Evolutionary conservation across 495 filamentous ascomycete species (phyloP).

Genomic region (Aspergillus biplanus): DNA sequence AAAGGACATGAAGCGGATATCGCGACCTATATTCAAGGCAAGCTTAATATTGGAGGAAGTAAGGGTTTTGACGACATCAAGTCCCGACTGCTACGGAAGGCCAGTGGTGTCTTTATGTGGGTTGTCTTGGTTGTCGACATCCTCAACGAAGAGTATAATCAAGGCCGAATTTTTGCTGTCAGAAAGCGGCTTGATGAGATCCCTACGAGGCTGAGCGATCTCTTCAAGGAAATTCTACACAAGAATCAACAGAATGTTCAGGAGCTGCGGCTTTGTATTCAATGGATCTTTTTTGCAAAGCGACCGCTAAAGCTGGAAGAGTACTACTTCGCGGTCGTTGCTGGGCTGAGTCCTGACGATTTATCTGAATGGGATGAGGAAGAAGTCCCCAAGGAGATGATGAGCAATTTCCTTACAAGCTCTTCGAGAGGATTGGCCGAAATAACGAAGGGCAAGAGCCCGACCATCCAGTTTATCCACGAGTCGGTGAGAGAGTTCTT

Average conservation of each 20-base stretch:
- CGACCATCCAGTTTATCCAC: constrained; percentile 51
- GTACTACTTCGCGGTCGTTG: constrained; percentile 38
- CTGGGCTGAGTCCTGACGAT: constrained; percentile 8
- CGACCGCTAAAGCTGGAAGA: constrained; percentile 33
- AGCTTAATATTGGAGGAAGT: constrained; percentile 27
- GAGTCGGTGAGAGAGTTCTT: constrained; percentile 52
- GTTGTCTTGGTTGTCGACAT: constrained; percentile 49
- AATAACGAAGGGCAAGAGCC: constrained; percentile 26
- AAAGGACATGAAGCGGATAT: constrained; percentile 34
- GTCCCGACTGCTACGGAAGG: constrained; percentile 35
- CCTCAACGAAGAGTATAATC: constrained; percentile 41
- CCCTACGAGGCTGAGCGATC: constrained; percentile 35
- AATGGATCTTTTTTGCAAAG: constrained; percentile 41
- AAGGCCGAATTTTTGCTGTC: constrained; percentile 25
- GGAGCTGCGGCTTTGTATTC: constrained; percentile 35
- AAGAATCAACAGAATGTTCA: constrained; percentile 29
- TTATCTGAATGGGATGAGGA: background rate
- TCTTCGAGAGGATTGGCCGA: constrained; percentile 50
- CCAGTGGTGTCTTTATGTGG: constrained; percentile 54
- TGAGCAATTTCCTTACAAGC: constrained; percentile 35
- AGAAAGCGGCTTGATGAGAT: constrained; percentile 35
- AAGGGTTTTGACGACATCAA: constrained; percentile 22
- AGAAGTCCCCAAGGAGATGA: constrained; percentile 5
- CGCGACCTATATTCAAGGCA: constrained; percentile 24
- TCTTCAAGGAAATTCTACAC: constrained; percentile 44